A percentile compares a stretch with the other conserved stretches of the same genome.
phyloP scores from a whole-genome alignment of 306 rosid genomes.

The Vigna trinervia region DNA sequence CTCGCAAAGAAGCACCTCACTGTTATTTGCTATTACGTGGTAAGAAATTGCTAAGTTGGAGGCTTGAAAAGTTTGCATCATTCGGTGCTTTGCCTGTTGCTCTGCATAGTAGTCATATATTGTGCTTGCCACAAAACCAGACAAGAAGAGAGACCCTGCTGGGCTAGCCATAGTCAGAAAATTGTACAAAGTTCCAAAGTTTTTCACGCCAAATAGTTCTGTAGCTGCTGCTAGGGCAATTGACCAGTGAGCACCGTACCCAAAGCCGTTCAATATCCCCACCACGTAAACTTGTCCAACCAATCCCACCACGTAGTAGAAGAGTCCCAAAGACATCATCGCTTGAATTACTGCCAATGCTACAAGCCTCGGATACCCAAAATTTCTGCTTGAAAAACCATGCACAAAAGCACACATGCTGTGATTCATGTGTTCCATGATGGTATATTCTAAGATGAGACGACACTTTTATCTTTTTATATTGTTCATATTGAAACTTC shows the following conservation, averaged over 20 bases:
- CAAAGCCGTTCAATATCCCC: conserved; percentile 55
- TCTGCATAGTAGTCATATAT: conserved; percentile 74
- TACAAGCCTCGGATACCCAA: conserved; percentile 49
- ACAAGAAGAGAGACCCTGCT: conserved; percentile 71
- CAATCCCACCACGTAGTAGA: conserved; percentile 48
- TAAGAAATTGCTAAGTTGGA: too few relatives aligned
- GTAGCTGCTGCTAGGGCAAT: conserved; percentile 52
- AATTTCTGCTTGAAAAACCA: conserved; percentile 40
- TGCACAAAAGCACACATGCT: too few relatives aligned
- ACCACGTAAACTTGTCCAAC: conserved; percentile 53
- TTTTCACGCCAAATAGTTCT: conserved; percentile 73
- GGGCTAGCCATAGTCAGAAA: conserved; percentile 71
- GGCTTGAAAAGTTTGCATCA: background rate
- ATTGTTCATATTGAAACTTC: too few relatives aligned
- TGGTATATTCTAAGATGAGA: too few relatives aligned
- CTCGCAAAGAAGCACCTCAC: conserved; percentile 55
- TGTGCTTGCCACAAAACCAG: conserved; percentile 66
- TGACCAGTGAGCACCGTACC: conserved; percentile 63
- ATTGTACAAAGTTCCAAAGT: conserved; percentile 74
- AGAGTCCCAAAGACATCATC: conserved; percentile 50
- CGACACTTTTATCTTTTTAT: too few relatives aligned
- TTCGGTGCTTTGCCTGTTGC: conserved; percentile 49
- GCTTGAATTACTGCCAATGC: conserved; percentile 51
- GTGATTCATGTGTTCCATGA: too few relatives aligned
- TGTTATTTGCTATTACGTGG: background rate